Percentiles rank a stretch among this genome's conserved stretches.
phyloP scores from a whole-genome alignment of 2,329 filamentous ascomycete genomes.

The Alternaria viburni region DNA sequence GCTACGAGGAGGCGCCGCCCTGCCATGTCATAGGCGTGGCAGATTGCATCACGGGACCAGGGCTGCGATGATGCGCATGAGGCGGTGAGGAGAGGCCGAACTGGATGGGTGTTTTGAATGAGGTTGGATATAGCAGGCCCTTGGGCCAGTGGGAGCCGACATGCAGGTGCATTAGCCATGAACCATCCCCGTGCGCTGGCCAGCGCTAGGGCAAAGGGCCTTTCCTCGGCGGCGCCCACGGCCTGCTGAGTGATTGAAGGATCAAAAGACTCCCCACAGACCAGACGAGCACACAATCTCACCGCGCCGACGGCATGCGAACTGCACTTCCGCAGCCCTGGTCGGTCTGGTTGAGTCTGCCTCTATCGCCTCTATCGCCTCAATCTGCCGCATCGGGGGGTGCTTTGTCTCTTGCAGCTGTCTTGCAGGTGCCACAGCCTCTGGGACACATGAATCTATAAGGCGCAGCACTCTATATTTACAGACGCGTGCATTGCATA shows the following conservation, averaged over 20 bases:
- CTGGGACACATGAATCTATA: conserved; percentile 21
- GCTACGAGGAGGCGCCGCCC: conserved; percentile 17
- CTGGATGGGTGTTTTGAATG: conserved; percentile 23
- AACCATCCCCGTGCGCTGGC: conserved; percentile 45
- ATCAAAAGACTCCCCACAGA: conserved; percentile 28
- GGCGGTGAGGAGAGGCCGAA: conserved; percentile 45
- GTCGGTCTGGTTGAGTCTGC: conserved; percentile 11
- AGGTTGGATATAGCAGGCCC: conserved; percentile 36
- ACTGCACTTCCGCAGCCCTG: conserved; percentile 28
- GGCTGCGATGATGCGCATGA: conserved; percentile 41
- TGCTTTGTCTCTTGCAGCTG: conserved; percentile 1
- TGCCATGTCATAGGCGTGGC: conserved; percentile 22
- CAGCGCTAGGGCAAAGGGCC: conserved; percentile 32
- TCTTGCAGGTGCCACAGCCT: conserved; percentile 31
- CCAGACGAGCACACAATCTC: conserved; percentile 15
- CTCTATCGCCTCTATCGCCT: neutral
- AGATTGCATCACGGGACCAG: conserved; percentile 35
- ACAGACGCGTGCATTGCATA: conserved; percentile 30
- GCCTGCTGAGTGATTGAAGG: conserved; percentile 19
- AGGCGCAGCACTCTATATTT: conserved; percentile 37
- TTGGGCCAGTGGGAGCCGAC: conserved; percentile 40
- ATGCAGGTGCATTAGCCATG: conserved; percentile 43
- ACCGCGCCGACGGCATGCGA: conserved; percentile 40
- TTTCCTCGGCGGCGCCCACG: conserved; percentile 21
- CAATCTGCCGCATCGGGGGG: conserved; percentile 24